Evolutionary conservation across 257 asterid genomes (phyloP).

Genomic region (Solanum arcanum): DNA sequence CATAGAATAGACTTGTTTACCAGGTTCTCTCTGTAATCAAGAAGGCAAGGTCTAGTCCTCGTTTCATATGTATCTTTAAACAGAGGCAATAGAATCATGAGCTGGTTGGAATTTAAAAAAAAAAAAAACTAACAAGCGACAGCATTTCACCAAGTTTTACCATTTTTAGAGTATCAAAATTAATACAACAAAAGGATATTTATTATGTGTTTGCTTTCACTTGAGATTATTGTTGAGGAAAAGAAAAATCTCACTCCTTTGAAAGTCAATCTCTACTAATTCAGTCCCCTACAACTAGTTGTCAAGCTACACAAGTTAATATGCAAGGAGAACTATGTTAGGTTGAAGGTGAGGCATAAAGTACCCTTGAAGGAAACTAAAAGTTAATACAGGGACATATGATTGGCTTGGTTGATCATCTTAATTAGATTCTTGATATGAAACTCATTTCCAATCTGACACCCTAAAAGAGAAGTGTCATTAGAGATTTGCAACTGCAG

Average conservation of each 20-base stretch:
- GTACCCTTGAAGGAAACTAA: not conserved
- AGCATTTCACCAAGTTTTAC: not conserved
- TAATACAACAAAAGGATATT: not conserved
- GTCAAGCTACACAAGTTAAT: not conserved
- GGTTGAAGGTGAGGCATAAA: not conserved
- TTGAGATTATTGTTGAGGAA: not conserved
- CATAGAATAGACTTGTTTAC: not conserved
- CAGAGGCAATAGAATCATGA: not conserved
- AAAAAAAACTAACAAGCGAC: not conserved
- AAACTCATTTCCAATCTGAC: not conserved
- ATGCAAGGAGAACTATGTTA: not conserved
- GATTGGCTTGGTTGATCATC: not conserved
- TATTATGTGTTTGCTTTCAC: not conserved
- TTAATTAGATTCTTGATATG: not conserved
- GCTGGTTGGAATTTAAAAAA: not conserved
- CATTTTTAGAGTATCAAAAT: not conserved
- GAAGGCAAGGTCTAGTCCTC: not conserved
- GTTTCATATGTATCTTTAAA: not conserved
- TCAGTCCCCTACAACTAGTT: not conserved
- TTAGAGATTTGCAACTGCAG: not conserved
- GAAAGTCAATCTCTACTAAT: not conserved
- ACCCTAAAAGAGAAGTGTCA: not conserved
- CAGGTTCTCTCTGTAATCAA: not conserved
- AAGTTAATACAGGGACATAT: not conserved
- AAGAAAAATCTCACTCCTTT: not conserved